Evolutionary conservation across 2,329 filamentous ascomycete species (phyloP).

Genomic region (Zymoseptoria brevis): DNA sequence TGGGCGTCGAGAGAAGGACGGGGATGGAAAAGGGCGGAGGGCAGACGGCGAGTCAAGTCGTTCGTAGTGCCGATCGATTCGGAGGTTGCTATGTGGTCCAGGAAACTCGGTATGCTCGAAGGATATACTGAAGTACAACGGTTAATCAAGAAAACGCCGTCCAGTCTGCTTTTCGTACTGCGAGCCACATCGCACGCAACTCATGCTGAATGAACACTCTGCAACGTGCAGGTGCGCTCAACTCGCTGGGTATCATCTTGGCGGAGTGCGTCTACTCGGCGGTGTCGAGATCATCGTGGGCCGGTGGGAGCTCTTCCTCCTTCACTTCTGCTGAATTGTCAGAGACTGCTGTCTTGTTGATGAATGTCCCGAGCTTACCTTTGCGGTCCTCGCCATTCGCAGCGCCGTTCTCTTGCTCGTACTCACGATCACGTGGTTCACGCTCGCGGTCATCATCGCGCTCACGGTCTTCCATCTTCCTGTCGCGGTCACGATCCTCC

Average conservation of each 20-base stretch:
- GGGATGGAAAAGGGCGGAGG: conserved; percentile 5
- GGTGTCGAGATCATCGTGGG: conserved; percentile 91
- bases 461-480: conserved; percentile 39
- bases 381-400: conserved; percentile 81
- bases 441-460: conserved; percentile 45
- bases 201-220: background rate
- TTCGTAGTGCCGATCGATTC: conserved; percentile 8
- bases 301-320: conserved; percentile 64
- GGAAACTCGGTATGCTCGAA: conserved; percentile 1
- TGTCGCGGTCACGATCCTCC: conserved; percentile 61
- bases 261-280: conserved; percentile 54
- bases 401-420: conserved; percentile 24
- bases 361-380: conserved; percentile 45
- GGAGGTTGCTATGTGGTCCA: background rate
- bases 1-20: conserved; percentile 9
- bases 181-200: background rate
- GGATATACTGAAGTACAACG: background rate
- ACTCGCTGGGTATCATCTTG: conserved; percentile 3
- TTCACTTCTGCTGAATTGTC: conserved; percentile 35
- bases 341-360: conserved; percentile 2
- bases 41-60: conserved; percentile 9
- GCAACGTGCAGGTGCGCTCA: conserved; percentile 1
- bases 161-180: conserved; percentile 4
- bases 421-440: conserved; percentile 49
- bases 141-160: conserved; percentile 5